These are phyloP conservation scores for Cystobasidiaceae sp. DNA, from an alignment of 1,284 basidiomycete genomes.

Conservation along the genomic window DNA sequence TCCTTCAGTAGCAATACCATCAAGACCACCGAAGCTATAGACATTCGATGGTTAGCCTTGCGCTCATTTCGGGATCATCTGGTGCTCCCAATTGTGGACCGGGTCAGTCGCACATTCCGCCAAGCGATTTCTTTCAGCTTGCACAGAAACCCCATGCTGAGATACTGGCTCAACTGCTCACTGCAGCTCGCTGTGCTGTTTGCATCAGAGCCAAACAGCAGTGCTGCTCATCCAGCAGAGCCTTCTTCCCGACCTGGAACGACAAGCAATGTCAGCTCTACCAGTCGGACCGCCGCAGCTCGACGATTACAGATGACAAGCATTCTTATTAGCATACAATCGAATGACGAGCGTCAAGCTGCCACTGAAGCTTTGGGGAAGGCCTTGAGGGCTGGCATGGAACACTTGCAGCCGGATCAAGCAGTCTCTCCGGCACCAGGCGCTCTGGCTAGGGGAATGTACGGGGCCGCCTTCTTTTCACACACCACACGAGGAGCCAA, in stretches of 20 bases:
- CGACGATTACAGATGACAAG: slow-evolving; percentile 42
- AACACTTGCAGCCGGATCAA: neutral
- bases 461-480: slow-evolving; percentile 10
- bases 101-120: neutral
- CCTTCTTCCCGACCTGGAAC: slow-evolving; percentile 12
- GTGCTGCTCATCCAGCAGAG: slow-evolving; percentile 16
- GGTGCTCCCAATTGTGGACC: slow-evolving; percentile 36
- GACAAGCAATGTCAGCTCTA: neutral
- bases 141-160: slow-evolving; percentile 67
- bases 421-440: neutral
- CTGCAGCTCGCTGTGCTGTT: slow-evolving; percentile 16
- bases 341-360: slow-evolving; percentile 45
- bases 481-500: neutral
- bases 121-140: slow-evolving; percentile 44
- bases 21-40: slow-evolving; percentile 53
- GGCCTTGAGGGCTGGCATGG: slow-evolving; percentile 37
- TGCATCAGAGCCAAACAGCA: neutral
- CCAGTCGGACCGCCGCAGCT: slow-evolving; percentile 17
- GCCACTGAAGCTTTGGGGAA: slow-evolving; percentile 44
- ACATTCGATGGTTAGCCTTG: slow-evolving; percentile 72
- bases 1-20: slow-evolving; percentile 50
- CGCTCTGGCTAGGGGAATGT: slow-evolving; percentile 1
- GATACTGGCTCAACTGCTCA: slow-evolving; percentile 57
- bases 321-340: slow-evolving; percentile 43
- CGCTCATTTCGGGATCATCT: slow-evolving; percentile 68